Percentiles rank a stretch among this genome's conserved stretches.
Evolutionary conservation across 2,329 filamentous ascomycete species (phyloP).

Genomic region (Alternaria infectoria): DNA sequence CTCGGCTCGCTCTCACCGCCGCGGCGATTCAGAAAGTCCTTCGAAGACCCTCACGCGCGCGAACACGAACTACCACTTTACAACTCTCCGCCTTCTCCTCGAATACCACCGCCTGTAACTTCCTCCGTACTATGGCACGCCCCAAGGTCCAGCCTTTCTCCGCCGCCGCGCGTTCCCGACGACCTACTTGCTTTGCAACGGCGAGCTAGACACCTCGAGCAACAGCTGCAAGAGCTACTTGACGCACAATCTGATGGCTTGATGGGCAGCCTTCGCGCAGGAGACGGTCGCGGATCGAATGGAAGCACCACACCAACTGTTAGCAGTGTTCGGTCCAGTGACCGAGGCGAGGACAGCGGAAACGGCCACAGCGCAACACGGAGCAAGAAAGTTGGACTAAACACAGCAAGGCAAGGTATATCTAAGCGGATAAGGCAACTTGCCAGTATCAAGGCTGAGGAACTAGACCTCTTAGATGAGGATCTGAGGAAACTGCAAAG

Average conservation of each 20-base stretch:
- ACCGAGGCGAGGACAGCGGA: slow-evolving; percentile 27
- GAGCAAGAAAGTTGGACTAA: slow-evolving; percentile 65
- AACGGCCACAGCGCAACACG: slow-evolving; percentile 15
- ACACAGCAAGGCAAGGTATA: slow-evolving; percentile 69
- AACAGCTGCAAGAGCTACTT: slow-evolving; percentile 64
- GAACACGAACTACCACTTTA: slow-evolving; percentile 45
- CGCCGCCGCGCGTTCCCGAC: slow-evolving; percentile 41
- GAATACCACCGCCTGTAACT: slow-evolving; percentile 43
- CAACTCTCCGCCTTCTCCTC: slow-evolving; percentile 40
- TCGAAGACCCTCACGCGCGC: slow-evolving; percentile 43
- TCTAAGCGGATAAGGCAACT: slow-evolving; percentile 68
- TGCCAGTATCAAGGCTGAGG: slow-evolving; percentile 70
- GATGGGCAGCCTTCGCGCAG: slow-evolving; percentile 54
- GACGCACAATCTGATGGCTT: slow-evolving; percentile 67
- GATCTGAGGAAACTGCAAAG: slow-evolving; percentile 64
- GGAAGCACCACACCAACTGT: slow-evolving; percentile 59
- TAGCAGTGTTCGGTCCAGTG: slow-evolving; percentile 46
- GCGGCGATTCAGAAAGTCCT: slow-evolving; percentile 41
- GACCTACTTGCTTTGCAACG: slow-evolving; percentile 59
- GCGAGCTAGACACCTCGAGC: slow-evolving; percentile 61
- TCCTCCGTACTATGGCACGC: slow-evolving; percentile 42
- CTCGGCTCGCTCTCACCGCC: slow-evolving; percentile 45
- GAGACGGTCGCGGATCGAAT: slow-evolving; percentile 53
- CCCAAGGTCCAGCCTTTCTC: slow-evolving; percentile 30
- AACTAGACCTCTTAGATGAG: slow-evolving; percentile 65